Evolutionary conservation across 345 rosid genomes (phyloP), one percentile per base, ranked within the genome.

Genomic region (Triadica sebifera): DNA sequence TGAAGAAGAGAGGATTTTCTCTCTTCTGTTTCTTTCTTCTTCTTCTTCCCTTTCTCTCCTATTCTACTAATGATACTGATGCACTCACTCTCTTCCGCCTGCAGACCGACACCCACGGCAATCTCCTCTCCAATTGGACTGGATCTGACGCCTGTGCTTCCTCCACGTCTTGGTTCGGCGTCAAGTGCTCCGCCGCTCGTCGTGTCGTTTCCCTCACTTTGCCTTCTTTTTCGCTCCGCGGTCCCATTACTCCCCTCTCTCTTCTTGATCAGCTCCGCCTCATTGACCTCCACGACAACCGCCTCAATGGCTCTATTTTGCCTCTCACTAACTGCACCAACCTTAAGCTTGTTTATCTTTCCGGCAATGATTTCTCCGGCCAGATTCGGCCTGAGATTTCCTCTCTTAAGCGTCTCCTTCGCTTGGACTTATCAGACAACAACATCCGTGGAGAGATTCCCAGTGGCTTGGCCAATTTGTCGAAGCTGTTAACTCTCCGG

Each of bases 151-250:
- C 94, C 76, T 92, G 97, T 11, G 29, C 24, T 20, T 22, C 45
- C 4, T n/a, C n/a, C n/a, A n/a, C n/a, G n/a, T n/a, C n/a, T n/a
- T 94, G 98, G 98, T 82, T 38, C 24, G 98, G 98, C 64, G 97
- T 94, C 69, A 51, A 51, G 41, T 94, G 98, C 90, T 94, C 96
- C 6, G 70, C 88, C 37, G 22, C 65, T 15, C 73, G 81, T 63
- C 87, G 91, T 13, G 89, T 89, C 58, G 66, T 80, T 0, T 81
- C 81, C 0, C 91, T 92, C 62, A 79, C 92, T 29, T 92, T 94
- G 15, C 91, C 96, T 7, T 89, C 92, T 0, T 85, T 84, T 29
- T 87, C 87, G 19, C 93, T 92, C 50, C 89, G 98, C 0, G 98
- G 98, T 12, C 91, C 97, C n/a, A 73, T 94, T 15, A 53, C 72